Evolutionary conservation across 306 rosid species (phyloP), one percentile per base, ranked within the genome.

Genomic region (Sechiopsis laciniata): DNA sequence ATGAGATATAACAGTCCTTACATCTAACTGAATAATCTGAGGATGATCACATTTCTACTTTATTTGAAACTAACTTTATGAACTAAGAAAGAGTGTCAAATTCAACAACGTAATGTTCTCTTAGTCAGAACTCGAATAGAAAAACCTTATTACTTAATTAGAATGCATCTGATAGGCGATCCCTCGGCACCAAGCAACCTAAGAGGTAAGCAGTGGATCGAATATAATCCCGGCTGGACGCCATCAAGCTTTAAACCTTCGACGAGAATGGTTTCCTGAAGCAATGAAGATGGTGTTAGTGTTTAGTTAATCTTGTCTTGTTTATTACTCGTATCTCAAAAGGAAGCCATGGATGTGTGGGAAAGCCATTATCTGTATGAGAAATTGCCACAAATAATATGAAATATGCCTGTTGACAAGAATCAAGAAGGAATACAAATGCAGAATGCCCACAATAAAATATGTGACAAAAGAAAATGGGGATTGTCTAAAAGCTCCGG

Each of bases 151-250:
- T 81, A 80, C 80, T 84, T 83, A 20, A 85, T 90, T 48, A 88
- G 83, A 80, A 90, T 88, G 90, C 94, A 86, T 77, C 96, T 81
- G 11, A 82, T 83, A 54, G 91, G 94, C 53, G 91, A 87, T 74
- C 96, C 94, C 79, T 88, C 94, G 0, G 91, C 87, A 68, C 94
- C 94, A 61, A 85, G 62, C 94, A 90, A 88, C 87, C 96, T 81
- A 40, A 86, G 89, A 78, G 91, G 91, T 55, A 90, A 81, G 85
- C 94, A 90, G 62, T 86, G 88, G 73, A 90, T 84, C 2, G 83
- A 74, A 78, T 90, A 86, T 53, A 82, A 17, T 76, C 91, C 94
- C 17, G 87, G 80, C 24, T 87, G 85, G 74, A 88, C 72, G 53
- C 76, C 87, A 75, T 85, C 91, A 40, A 90, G 94, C 80, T 90